A percentile compares a stretch with the other conserved stretches of the same genome.
Conservation (phyloP, 75 land plant genomes). For the Sequoia sempervirens region DNA sequence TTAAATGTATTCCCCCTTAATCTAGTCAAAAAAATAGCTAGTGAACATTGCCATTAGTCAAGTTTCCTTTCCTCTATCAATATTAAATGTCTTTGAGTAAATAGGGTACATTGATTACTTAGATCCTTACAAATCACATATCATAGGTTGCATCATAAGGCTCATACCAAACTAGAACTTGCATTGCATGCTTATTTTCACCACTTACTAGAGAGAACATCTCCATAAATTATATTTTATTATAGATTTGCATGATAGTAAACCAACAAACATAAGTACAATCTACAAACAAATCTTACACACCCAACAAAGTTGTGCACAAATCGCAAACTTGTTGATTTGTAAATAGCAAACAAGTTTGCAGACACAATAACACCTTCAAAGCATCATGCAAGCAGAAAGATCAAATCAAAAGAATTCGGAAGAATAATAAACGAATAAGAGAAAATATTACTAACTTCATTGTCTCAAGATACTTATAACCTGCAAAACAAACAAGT, state of each 20-base stretch:
- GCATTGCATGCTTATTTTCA: background rate
- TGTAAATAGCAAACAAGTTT: background rate
- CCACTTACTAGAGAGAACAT: too few species aligned
- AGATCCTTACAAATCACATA: background rate
- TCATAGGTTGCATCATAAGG: background rate
- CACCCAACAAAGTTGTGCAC: background rate
- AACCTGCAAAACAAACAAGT: background rate
- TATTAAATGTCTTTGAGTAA: too few species aligned
- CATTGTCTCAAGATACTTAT: background rate
- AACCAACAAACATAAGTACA: background rate
- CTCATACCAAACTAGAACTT: background rate
- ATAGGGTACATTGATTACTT: too few species aligned
- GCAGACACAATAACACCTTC: background rate
- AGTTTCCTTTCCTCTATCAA: too few species aligned
- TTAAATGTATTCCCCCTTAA: too few species aligned
- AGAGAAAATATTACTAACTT: too few species aligned
- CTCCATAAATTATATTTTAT: too few species aligned
- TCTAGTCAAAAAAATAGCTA: too few species aligned
- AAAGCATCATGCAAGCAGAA: background rate
- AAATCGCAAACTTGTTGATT: background rate
- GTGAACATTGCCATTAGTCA: too few species aligned
- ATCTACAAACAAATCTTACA: too few species aligned
- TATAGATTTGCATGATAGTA: background rate
- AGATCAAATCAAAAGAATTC: too few species aligned
- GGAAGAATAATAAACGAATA: too few species aligned